Percentiles rank a stretch among this genome's conserved stretches.
Evolutionary conservation across 192 early-diverging fungal genomes (phyloP).

Genomic region (Allomyces javanicus): DNA sequence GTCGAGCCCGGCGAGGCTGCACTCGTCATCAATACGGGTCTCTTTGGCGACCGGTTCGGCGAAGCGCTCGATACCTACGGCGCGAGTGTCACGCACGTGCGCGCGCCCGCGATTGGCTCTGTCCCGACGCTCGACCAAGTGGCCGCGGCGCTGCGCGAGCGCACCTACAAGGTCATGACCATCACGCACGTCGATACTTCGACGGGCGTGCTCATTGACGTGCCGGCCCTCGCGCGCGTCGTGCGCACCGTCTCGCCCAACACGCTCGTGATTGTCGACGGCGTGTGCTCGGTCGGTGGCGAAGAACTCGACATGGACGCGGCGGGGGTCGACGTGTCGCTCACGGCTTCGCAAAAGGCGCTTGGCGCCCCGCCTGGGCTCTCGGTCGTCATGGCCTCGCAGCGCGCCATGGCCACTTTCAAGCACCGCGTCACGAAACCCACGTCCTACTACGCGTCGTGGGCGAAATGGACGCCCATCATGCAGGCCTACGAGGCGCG

Average conservation of each 20-base stretch:
- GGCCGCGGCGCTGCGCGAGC: slow-evolving; percentile 28
- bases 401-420: slow-evolving; percentile 47
- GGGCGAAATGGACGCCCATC: slow-evolving; percentile 89
- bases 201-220: slow-evolving; percentile 73
- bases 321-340: slow-evolving; percentile 77
- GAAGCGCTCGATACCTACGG: slow-evolving; percentile 81
- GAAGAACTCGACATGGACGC: slow-evolving; percentile 83
- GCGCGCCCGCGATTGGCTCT: slow-evolving; percentile 42
- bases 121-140: slow-evolving; percentile 48
- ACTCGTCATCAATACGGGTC: slow-evolving; percentile 75
- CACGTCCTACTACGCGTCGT: slow-evolving; percentile 76
- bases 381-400: slow-evolving; percentile 66
- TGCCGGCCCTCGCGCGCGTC: slow-evolving; percentile 49
- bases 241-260: slow-evolving; percentile 57
- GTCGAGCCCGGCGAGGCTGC: slow-evolving; percentile 72
- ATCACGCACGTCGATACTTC: slow-evolving; percentile 95
- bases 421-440: slow-evolving; percentile 52
- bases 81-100: slow-evolving; percentile 59
- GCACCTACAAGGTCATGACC: slow-evolving; percentile 62
- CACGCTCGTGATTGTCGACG: slow-evolving; percentile 82
- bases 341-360: slow-evolving; percentile 91
- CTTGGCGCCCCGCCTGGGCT: slow-evolving; percentile 86
- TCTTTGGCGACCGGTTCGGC: slow-evolving; percentile 89
- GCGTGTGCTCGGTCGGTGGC: slow-evolving; percentile 84
- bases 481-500: slow-evolving; percentile 91